phyloP scores from a whole-genome alignment of 768 basidiomycete genomes.

The Mycena albidolilacea region DNA sequence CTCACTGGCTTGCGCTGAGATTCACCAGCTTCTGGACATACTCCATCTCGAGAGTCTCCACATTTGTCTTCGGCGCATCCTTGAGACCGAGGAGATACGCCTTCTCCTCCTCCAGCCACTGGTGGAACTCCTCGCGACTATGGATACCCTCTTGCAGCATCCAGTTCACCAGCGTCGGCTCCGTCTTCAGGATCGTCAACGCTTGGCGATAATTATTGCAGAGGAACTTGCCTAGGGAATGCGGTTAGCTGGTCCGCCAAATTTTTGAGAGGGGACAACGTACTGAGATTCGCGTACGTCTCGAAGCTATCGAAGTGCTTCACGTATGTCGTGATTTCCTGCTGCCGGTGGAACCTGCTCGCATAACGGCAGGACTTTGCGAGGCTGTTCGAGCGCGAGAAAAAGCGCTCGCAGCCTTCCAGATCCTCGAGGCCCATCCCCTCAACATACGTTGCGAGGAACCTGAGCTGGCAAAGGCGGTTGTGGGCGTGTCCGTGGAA shows the following conservation, averaged over 20 bases:
- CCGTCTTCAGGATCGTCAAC: constrained; percentile 36
- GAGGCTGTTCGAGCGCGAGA: no score
- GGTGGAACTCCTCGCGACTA: constrained; percentile 8
- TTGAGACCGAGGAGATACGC: neutral
- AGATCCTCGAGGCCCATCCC: neutral
- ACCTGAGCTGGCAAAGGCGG: constrained; percentile 20
- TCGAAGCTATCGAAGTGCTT: no score
- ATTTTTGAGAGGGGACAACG: neutral
- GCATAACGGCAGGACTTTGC: no score
- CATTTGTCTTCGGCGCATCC: neutral
- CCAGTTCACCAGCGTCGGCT: constrained; percentile 18
- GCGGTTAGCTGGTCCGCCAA: neutral
- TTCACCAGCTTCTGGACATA: constrained; percentile 12
- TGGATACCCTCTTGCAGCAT: constrained; percentile 24
- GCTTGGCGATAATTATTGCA: neutral
- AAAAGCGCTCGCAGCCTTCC: no score
- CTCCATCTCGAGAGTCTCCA: constrained; percentile 11
- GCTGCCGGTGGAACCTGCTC: no score
- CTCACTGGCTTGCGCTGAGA: constrained; percentile 6
- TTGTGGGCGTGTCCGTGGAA: constrained; percentile 36
- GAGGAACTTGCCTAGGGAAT: constrained; percentile 20
- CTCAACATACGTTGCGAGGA: constrained; percentile 1
- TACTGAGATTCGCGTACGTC: neutral
- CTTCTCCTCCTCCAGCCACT: constrained; percentile 29
- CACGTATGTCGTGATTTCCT: no score